These are phyloP conservation scores for Tagetes erecta DNA, from an alignment of 129 eudicot genomes.

Conservation along the genomic window DNA sequence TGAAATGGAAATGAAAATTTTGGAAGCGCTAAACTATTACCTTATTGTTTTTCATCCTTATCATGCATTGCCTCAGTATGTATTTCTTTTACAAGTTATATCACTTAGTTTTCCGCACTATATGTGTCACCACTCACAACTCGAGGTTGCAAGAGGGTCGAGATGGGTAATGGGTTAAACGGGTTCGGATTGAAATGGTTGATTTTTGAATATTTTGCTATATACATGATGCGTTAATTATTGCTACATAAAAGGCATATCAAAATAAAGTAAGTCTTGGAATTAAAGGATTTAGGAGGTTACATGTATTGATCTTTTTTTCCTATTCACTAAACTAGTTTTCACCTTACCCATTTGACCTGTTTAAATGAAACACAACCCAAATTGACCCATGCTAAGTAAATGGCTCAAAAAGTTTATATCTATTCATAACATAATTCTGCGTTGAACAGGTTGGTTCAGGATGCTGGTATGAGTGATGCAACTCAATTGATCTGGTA, in stretches of 20 bases:
- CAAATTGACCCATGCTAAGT: background rate
- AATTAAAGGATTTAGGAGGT: background rate
- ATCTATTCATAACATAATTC: background rate
- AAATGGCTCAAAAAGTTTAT: background rate
- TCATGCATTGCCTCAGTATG: constrained; percentile 85
- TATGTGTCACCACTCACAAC: background rate
- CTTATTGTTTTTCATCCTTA: constrained; percentile 94
- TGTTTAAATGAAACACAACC: background rate
- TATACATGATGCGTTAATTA: background rate
- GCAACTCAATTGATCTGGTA: constrained; percentile 85
- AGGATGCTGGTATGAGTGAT: constrained; percentile 94
- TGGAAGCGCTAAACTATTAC: constrained; percentile 91
- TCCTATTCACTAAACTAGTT: background rate
- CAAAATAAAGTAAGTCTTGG: background rate
- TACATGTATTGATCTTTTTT: background rate
- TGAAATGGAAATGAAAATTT: constrained; percentile 96
- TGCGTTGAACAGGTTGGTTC: constrained; percentile 61
- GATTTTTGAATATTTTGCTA: background rate
- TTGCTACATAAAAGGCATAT: background rate
- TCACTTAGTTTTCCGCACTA: background rate
- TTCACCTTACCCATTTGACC: background rate
- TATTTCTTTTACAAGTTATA: constrained; percentile 10
- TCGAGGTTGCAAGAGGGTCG: background rate
- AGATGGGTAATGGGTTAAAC: background rate
- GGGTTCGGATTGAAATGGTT: background rate